Base-by-base conservation (phyloP, 2,329 filamentous ascomycete genomes). In the Thyridium curvatum region DNA sequence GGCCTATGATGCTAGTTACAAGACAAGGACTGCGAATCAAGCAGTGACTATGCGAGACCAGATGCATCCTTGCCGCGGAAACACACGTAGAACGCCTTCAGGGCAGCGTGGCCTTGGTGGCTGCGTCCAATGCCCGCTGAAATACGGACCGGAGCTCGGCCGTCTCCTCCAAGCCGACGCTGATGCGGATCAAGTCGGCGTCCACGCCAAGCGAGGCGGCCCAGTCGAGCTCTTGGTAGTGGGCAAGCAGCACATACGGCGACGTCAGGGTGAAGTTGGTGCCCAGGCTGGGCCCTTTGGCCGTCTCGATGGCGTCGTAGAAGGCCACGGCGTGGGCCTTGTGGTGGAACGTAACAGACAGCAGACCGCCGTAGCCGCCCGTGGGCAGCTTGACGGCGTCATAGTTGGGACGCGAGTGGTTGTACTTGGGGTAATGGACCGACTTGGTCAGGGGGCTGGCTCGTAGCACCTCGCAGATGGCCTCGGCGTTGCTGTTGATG, bases 221-320 rank as follows among this genome's bases (percentile, higher is more conserved):
- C 93, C 93, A 98, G n/a, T 90, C 82, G 32, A 97, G 61, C 67
- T 98, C 93, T 34, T 76, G 71, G 53, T 93, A 98, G 61, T 98
- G 93, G 4, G 93, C 93, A 26, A 98, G 64, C 28, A 98, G 68
- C 16, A 93, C 88, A 59, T 95, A 98, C 1, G 93, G 93, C 35
- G 84, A 94, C 41, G 84, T 84, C 30, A 98, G 69, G 0, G 93
- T 97, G 58, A 98, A 98, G 61, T 98, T 98, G 1, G 93, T 97
- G 3, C 93, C 93, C 36, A 98, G 68, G 61, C 89, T 96, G 0
- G 93, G 93, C 0, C 93, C 93, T 61, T 98, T 98, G 30, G 88
- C 82, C 2, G 89, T 93, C 45, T 94, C 80, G 13, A 98, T 66
- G 12, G 77, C 73, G 61, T 98, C 89, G 61, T 84, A 96, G 59